Evolutionary conservation across 1,284 basidiomycete genomes (phyloP), one percentile per base, ranked within the genome.

Genomic region (Rhodofomes roseus): DNA sequence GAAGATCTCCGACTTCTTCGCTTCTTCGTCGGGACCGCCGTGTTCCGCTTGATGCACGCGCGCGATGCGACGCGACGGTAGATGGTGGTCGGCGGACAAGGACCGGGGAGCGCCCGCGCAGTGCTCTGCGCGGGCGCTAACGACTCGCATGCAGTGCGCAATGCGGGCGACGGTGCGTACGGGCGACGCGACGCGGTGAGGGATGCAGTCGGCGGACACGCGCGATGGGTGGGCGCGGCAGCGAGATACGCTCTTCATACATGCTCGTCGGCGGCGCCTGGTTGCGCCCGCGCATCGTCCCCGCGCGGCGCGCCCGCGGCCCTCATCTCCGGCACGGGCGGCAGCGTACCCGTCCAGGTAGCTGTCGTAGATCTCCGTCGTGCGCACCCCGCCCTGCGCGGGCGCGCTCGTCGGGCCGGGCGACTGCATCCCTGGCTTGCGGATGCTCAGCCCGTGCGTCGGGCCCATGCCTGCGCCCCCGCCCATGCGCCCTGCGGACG

Each of bases 21-120:
- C n/a, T n/a, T n/a, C n/a, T 98, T 98, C 74, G 96, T 98, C 55
- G 96, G 96, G 68, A 99, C 93, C 58, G 95, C 97, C 68, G 97
- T 98, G 86, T 99, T 99, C 66, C 96, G 90, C 81, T 95, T 95
- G 84, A 98, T 98, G 70, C n/a, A n/a, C n/a, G n/a, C n/a, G n/a
- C n/a, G n/a, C n/a, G n/a, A n/a, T n/a, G n/a, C n/a, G n/a, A n/a
- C n/a, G n/a, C n/a, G n/a, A n/a, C n/a, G n/a, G n/a, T n/a, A n/a
- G n/a, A n/a, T n/a, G n/a, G n/a, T n/a, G n/a, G n/a, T n/a, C n/a
- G n/a, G n/a, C n/a, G n/a, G n/a, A n/a, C n/a, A n/a, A n/a, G n/a
- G n/a, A n/a, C n/a, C n/a, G n/a, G n/a, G n/a, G n/a, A n/a, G n/a
- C n/a, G n/a, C n/a, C n/a, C n/a, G n/a, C n/a, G n/a, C n/a, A n/a